Conservation (phyloP, 345 rosid genomes). For the Dimocarpus longan region DNA sequence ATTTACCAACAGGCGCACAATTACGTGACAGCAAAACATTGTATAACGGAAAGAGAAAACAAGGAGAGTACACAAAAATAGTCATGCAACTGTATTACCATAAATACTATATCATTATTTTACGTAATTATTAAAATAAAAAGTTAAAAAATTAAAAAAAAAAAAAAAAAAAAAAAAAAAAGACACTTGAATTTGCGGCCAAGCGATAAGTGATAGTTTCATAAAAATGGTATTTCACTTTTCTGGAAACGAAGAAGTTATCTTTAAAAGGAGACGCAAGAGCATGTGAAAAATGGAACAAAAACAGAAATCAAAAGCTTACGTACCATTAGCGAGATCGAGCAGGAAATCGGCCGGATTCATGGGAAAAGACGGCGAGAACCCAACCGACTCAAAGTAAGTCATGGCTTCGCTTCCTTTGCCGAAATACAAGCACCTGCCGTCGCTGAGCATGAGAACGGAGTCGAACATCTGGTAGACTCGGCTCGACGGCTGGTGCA, state of each 20-base stretch:
- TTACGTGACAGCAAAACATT: too few species aligned
- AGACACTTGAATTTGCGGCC: too few species aligned
- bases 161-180: too few species aligned
- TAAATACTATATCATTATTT: too few species aligned
- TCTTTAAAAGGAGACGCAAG: too few species aligned
- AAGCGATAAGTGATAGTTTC: too few species aligned
- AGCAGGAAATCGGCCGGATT: conserved; percentile 98
- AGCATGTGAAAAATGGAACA: not conserved
- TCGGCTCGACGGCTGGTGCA: conserved; percentile 94
- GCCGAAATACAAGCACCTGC: conserved; percentile 78
- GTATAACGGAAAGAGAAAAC: not conserved
- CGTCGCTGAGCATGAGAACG: conserved; percentile 79
- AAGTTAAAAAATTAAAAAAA: too few species aligned
- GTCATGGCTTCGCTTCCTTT: conserved; percentile 65
- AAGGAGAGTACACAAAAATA: not conserved
- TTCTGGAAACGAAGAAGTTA: too few species aligned
- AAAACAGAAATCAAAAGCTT: conserved; percentile 13
- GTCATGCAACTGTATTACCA: too few species aligned
- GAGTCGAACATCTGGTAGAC: conserved; percentile 79
- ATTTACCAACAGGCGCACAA: too few species aligned
- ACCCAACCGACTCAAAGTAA: conserved; percentile 78
- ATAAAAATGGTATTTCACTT: not conserved
- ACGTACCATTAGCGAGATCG: conserved; percentile 97
- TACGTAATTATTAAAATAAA: too few species aligned
- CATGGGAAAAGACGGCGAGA: conserved; percentile 88